These are phyloP conservation scores for Suillus lakei DNA, from an alignment of 768 basidiomycete species.

Conservation along the genomic window DNA sequence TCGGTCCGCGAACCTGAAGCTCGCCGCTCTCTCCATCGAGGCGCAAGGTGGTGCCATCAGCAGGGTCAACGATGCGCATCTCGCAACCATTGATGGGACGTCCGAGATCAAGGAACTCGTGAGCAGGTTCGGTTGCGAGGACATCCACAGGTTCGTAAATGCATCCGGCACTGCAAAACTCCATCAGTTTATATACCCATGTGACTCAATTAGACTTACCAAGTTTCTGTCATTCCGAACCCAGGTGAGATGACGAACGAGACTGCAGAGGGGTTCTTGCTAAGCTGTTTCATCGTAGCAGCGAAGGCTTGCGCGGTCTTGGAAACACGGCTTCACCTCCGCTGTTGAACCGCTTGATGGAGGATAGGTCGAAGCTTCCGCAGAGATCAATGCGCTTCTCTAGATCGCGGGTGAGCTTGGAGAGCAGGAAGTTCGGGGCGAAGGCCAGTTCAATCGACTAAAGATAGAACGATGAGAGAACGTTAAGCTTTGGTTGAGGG, in stretches of 20 bases:
- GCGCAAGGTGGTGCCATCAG: conserved; percentile 31
- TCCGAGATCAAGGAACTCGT: conserved; percentile 46
- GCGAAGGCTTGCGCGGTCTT: conserved; percentile 44
- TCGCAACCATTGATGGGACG: conserved; percentile 33
- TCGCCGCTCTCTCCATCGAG: conserved; percentile 41
- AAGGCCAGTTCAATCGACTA: conserved; percentile 38
- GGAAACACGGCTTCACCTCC: conserved; percentile 50
- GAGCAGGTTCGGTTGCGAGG: conserved; percentile 14
- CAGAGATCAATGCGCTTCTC: conserved; percentile 26
- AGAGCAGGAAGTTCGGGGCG: conserved; percentile 48
- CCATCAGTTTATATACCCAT: neutral
- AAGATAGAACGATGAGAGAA: conserved; percentile 8
- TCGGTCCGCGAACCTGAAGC: conserved; percentile 46
- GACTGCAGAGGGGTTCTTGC: conserved; percentile 18
- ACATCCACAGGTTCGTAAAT: conserved; percentile 41
- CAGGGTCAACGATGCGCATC: conserved; percentile 41
- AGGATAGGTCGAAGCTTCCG: conserved; percentile 38
- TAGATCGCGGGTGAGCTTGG: conserved; percentile 41
- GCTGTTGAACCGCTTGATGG: conserved; percentile 41
- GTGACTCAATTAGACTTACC: conserved; percentile 27
- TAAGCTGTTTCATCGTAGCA: conserved; percentile 33
- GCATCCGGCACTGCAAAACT: conserved; percentile 36
- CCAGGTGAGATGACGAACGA: conserved; percentile 28
- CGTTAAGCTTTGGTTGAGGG: conserved; percentile 20
- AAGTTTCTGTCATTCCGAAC: conserved; percentile 51